Conservation (phyloP, 1,284 basidiomycete genomes). For the Amylostereum areolatum region DNA sequence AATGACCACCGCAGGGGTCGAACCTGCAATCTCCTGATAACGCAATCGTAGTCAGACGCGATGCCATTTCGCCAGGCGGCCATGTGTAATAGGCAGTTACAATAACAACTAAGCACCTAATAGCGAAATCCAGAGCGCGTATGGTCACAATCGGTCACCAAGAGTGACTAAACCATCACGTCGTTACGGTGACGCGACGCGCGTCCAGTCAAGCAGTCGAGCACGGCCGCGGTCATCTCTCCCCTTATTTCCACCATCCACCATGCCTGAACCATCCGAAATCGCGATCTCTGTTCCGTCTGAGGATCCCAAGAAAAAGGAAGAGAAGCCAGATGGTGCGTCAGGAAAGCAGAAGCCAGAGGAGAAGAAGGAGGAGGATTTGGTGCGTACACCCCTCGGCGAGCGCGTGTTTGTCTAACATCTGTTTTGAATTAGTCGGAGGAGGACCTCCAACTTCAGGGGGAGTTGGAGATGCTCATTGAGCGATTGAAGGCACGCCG, state of each 20-base stretch:
- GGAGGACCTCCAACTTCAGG: constrained; percentile 92
- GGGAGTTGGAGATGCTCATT: constrained; percentile 96
- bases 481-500: constrained; percentile 81
- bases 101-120: too few relatives aligned
- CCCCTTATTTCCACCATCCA: neutral
- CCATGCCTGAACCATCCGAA: neutral
- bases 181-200: too few relatives aligned
- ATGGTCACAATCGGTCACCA: too few relatives aligned
- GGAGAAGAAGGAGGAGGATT: constrained; percentile 1
- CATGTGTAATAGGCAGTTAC: constrained; percentile 13
- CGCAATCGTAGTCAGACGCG: constrained; percentile 66
- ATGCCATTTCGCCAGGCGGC: constrained; percentile 77
- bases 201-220: too few relatives aligned
- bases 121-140: too few relatives aligned
- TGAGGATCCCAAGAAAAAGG: neutral
- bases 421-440: constrained; percentile 59
- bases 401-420: neutral
- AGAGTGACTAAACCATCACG: too few relatives aligned
- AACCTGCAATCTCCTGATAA: constrained; percentile 47
- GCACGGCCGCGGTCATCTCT: too few relatives aligned
- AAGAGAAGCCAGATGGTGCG: neutral
- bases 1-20: constrained; percentile 42
- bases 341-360: neutral
- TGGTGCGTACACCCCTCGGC: neutral
- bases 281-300: neutral